Evolutionary conservation across 2,329 filamentous ascomycete genomes (phyloP), one percentile per base, ranked within the genome.

Genomic region (Colletotrichum neosansevieriae): DNA sequence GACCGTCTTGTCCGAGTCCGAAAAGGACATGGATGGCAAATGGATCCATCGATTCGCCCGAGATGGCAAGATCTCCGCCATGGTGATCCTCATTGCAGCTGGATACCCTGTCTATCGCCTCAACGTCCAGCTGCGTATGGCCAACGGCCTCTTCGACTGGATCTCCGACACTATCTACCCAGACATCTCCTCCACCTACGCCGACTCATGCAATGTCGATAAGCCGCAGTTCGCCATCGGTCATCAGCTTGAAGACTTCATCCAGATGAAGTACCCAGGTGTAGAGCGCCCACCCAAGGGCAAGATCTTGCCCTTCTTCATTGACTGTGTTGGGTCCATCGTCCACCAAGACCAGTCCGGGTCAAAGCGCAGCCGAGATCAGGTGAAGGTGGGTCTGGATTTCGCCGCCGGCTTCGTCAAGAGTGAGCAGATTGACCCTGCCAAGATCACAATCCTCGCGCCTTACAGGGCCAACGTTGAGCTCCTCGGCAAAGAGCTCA

Each of bases 41-140:
- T 67, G 47, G 6, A 62, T 70, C 32, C 71, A 74, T 38, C 62
- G 71, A 0, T 56, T 71, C 7, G 50, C 42, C 3, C 1, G 15
- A 0, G 67, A 71, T 15, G 70, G 50, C 34, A 58, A 53, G 4
- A 51, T 74, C 1, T 74, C 73, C 2, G 29, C 67, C 0, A 51
- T 75, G 19, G 21, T 47, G 11, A 71, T 61, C 42, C 57, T 71
- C 49, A 53, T 67, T 54, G 68, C 17, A 0, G 54, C 24, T 10
- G 71, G 72, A 10, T 64, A 64, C 50, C 71, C 72, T 0, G 51
- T 73, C 2, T 73, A 69, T 24, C 72, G 71, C 2, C 70, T 74
- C 1, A 54, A 45, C 1, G 65, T 59, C 2, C 72, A 76, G 13
- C 40, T 73, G 1, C 75, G 75, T 0, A 75, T 75, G 72, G 71